phyloP scores from a whole-genome alignment of 805 yeast species.

The Hyphopichia homilentoma region DNA sequence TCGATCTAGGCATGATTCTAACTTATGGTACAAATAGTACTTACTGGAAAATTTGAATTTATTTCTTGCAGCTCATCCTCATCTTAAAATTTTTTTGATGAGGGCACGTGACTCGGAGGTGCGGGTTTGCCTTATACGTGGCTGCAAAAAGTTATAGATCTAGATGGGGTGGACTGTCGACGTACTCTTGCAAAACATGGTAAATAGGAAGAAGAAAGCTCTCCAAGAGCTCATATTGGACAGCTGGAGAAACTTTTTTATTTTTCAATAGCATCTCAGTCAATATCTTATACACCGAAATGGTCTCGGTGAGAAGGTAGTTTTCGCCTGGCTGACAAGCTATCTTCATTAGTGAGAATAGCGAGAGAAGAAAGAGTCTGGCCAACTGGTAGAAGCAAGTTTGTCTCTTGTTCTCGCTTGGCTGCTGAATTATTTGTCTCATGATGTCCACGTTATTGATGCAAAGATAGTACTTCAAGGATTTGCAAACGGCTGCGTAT shows the following conservation, averaged over 20 bases:
- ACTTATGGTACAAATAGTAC: background rate
- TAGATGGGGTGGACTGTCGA: too few relatives aligned
- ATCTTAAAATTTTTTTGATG: too few relatives aligned
- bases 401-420: constrained; percentile 8
- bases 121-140: too few relatives aligned
- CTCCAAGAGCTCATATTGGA: background rate
- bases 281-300: constrained; percentile 10
- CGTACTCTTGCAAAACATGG: background rate
- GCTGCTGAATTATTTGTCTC: constrained; percentile 6
- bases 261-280: constrained; percentile 10
- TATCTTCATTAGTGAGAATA: constrained; percentile 1
- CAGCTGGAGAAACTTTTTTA: constrained; percentile 5
- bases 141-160: too few relatives aligned
- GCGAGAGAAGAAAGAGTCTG: background rate
- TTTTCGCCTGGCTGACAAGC: background rate
- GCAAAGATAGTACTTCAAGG: constrained; percentile 12
- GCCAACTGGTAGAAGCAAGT: constrained; percentile 8
- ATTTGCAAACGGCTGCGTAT: too few relatives aligned
- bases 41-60: background rate
- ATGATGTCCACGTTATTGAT: constrained; percentile 8
- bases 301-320: background rate
- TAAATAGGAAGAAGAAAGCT: background rate
- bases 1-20: constrained; percentile 85
- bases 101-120: too few relatives aligned
- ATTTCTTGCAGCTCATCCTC: constrained; percentile 24